Conservation (phyloP, 1,284 basidiomycete species). For the Ceratobasidium sp. region DNA sequence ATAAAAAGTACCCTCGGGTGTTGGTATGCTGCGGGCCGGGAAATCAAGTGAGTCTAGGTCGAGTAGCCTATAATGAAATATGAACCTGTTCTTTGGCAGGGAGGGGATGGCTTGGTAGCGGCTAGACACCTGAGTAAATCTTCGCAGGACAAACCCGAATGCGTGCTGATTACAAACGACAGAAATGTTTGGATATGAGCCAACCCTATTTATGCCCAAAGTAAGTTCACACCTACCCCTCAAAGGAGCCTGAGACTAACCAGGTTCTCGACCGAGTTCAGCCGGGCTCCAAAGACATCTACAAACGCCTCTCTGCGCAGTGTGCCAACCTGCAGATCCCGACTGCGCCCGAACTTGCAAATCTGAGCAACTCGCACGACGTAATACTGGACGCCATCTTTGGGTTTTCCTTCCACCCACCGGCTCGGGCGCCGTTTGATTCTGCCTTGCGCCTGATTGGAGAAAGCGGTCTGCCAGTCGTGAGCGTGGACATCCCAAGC, state of each 20-base stretch:
- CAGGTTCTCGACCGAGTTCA: slow-evolving; percentile 48
- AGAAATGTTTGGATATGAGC: slow-evolving; percentile 90
- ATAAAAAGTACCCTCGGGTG: slow-evolving; percentile 71
- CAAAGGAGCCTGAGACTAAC: not conserved
- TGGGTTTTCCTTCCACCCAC: slow-evolving; percentile 94
- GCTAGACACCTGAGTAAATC: slow-evolving; percentile 85
- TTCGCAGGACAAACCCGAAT: not conserved
- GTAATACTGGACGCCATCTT: slow-evolving; percentile 96
- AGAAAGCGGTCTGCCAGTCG: slow-evolving; percentile 72
- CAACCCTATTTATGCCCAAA: slow-evolving; percentile 91
- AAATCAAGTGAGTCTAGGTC: slow-evolving; percentile 65
- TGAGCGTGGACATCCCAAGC: slow-evolving; percentile 94
- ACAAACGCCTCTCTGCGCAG: slow-evolving; percentile 85
- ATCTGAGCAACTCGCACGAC: slow-evolving; percentile 60
- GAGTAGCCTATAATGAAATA: not conserved
- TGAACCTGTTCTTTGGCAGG: slow-evolving; percentile 52
- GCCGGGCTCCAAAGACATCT: slow-evolving; percentile 89
- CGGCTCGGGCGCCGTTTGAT: slow-evolving; percentile 88
- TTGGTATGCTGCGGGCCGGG: slow-evolving; percentile 96
- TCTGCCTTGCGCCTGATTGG: slow-evolving; percentile 72
- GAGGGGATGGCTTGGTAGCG: slow-evolving; percentile 96
- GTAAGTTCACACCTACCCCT: slow-evolving; percentile 52
- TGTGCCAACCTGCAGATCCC: slow-evolving; percentile 87
- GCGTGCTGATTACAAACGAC: not conserved
- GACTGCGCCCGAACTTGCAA: slow-evolving; percentile 61